Percentiles rank a stretch among this genome's conserved stretches.
These are phyloP conservation scores for Amanita rubescens DNA, from an alignment of 768 basidiomycete genomes.

Conservation along the genomic window DNA sequence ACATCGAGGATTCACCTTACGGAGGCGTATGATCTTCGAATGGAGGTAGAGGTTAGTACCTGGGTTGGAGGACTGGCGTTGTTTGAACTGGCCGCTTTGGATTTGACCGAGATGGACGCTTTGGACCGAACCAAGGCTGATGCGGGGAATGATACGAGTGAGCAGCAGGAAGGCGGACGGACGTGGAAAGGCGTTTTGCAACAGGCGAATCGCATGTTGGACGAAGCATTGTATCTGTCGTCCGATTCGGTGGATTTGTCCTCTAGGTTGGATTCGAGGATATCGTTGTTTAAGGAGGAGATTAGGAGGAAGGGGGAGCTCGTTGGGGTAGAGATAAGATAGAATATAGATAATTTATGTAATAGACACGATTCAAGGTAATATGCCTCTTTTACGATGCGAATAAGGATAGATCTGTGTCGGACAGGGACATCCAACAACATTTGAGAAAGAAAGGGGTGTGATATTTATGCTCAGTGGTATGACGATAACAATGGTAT, in stretches of 20 bases:
- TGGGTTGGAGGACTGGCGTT: slow-evolving; percentile 64
- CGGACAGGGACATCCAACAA: no score
- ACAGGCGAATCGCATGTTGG: slow-evolving; percentile 42
- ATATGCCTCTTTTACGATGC: no score
- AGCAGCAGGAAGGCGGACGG: slow-evolving; percentile 19
- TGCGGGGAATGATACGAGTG: neutral
- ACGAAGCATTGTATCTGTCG: slow-evolving; percentile 41
- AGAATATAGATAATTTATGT: slow-evolving; percentile 16
- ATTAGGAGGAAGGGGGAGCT: slow-evolving; percentile 41
- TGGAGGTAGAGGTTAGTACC: slow-evolving; percentile 39
- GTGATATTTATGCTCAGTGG: no score
- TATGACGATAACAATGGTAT: neutral
- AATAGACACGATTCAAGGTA: no score
- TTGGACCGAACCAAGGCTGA: neutral
- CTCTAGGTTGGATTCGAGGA: slow-evolving; percentile 61
- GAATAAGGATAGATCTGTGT: no score
- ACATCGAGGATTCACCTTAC: slow-evolving; percentile 41
- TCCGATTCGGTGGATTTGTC: slow-evolving; percentile 54
- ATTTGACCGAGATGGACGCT: slow-evolving; percentile 49
- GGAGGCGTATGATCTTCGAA: slow-evolving; percentile 40
- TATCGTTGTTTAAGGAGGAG: slow-evolving; percentile 66
- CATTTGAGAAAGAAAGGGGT: no score
- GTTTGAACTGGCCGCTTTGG: slow-evolving; percentile 68
- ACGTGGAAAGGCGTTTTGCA: slow-evolving; percentile 44
- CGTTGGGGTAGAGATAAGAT: neutral